Percentiles rank a stretch among this genome's conserved stretches.
phyloP scores from a whole-genome alignment of 2,329 filamentous ascomycete species.

The Cladosporium sp. region DNA sequence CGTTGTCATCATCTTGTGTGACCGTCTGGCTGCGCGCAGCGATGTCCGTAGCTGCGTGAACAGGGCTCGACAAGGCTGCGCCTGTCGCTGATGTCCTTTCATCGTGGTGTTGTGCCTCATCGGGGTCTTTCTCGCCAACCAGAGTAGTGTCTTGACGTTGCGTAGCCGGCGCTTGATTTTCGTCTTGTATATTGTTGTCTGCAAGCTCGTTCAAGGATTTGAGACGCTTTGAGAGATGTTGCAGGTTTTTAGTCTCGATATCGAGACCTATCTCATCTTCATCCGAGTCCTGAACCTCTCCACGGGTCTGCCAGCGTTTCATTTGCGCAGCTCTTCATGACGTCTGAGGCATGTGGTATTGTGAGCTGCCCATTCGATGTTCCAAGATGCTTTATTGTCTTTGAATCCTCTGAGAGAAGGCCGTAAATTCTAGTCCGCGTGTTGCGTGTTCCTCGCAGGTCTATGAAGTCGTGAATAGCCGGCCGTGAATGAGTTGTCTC shows the following conservation, averaged over 20 bases:
- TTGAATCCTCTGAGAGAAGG: too few relatives aligned
- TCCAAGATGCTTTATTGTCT: too few relatives aligned
- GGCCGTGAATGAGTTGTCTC: not conserved
- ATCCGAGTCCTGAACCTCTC: slow-evolving; percentile 50
- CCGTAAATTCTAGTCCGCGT: too few relatives aligned
- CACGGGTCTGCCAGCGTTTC: slow-evolving; percentile 47
- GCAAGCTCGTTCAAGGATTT: not conserved
- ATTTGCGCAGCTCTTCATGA: slow-evolving; percentile 34
- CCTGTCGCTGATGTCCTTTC: not conserved
- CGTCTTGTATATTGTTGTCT: not conserved
- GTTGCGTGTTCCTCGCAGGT: too few relatives aligned
- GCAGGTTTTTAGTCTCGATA: slow-evolving; percentile 9
- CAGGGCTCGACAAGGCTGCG: not conserved
- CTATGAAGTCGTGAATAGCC: too few relatives aligned
- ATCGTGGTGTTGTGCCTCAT: too few relatives aligned
- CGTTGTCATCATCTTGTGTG: not conserved
- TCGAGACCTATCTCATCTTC: slow-evolving; percentile 39
- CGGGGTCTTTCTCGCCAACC: not conserved
- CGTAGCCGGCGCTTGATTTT: not conserved
- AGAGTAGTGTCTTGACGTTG: not conserved
- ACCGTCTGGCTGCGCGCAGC: not conserved
- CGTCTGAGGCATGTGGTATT: slow-evolving; percentile 8
- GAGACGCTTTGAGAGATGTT: slow-evolving; percentile 18
- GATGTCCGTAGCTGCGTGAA: not conserved
- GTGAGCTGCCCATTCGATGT: not conserved